Percentiles rank a stretch among this genome's conserved stretches.
These are phyloP conservation scores for Trifolium repens DNA, from an alignment of 306 rosid species.

Conservation along the genomic window DNA sequence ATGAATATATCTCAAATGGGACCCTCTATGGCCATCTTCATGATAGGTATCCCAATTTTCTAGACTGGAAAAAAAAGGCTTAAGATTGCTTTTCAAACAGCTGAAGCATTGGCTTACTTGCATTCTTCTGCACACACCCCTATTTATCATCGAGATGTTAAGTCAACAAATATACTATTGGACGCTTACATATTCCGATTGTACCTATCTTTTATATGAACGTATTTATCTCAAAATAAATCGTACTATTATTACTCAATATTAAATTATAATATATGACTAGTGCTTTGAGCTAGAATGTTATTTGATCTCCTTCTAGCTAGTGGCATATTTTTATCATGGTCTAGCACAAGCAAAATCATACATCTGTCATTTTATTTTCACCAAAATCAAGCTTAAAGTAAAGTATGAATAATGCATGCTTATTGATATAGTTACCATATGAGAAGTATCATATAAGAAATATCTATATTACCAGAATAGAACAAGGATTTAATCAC, in stretches of 20 bases:
- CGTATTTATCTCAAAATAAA: too few relatives aligned
- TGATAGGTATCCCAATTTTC: conserved; percentile 65
- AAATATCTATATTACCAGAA: conserved; percentile 9
- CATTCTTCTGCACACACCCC: conserved; percentile 89
- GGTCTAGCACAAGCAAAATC: neutral
- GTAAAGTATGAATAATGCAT: neutral
- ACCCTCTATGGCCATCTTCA: conserved; percentile 89
- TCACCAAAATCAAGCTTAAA: neutral
- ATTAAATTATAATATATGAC: too few relatives aligned
- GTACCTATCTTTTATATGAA: too few relatives aligned
- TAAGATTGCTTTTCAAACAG: conserved; percentile 81
- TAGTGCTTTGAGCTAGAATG: neutral
- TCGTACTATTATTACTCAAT: too few relatives aligned
- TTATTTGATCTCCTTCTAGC: neutral
- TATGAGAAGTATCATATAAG: conserved; percentile 29
- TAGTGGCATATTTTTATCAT: neutral
- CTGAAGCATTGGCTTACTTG: conserved; percentile 85
- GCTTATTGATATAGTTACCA: conserved; percentile 21
- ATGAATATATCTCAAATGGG: conserved; percentile 91
- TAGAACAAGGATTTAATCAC: neutral
- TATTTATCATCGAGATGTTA: conserved; percentile 95
- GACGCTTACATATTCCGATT: conserved; percentile 33
- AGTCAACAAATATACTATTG: conserved; percentile 85
- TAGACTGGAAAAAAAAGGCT: conserved; percentile 90
- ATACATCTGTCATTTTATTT: neutral